Percentiles rank a stretch among this genome's conserved stretches.
These are phyloP conservation scores for Cercospora sp. DNA, from an alignment of 2,329 filamentous ascomycete genomes.

Conservation along the genomic window DNA sequence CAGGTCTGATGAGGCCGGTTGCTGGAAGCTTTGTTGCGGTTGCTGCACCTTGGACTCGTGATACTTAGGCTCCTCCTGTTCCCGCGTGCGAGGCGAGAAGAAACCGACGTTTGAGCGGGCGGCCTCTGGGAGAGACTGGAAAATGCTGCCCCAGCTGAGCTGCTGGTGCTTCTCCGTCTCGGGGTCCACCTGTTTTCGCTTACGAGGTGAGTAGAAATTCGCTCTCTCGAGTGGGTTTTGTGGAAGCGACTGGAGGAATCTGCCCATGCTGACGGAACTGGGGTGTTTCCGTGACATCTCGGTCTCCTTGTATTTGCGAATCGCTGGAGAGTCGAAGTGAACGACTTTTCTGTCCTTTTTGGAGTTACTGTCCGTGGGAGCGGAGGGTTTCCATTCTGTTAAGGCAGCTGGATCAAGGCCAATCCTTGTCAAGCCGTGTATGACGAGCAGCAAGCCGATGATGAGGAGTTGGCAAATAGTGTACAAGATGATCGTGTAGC, in stretches of 20 bases:
- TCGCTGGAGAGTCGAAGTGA: not conserved
- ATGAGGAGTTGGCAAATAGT: not conserved
- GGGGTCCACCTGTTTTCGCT: not conserved
- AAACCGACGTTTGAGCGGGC: not conserved
- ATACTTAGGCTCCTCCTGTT: not conserved
- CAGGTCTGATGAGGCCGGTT: not conserved
- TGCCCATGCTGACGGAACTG: conserved; percentile 4
- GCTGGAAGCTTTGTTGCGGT: not conserved
- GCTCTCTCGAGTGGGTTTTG: not conserved
- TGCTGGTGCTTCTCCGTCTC: not conserved
- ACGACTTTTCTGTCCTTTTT: not conserved
- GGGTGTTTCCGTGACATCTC: conserved; percentile 5
- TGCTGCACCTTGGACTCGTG: not conserved
- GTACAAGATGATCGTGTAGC: not conserved
- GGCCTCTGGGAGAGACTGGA: not conserved
- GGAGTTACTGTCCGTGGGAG: not conserved
- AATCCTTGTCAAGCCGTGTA: not conserved
- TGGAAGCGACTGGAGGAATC: not conserved
- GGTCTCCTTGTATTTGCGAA: not conserved
- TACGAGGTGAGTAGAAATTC: not conserved
- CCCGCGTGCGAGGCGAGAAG: not conserved
- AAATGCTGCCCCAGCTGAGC: not conserved
- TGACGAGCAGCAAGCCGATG: not conserved
- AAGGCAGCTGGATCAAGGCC: not conserved
- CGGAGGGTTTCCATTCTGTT: not conserved